phyloP scores from a whole-genome alignment of 148 eudicot genomes.

The Rhododendron griersonianum region DNA sequence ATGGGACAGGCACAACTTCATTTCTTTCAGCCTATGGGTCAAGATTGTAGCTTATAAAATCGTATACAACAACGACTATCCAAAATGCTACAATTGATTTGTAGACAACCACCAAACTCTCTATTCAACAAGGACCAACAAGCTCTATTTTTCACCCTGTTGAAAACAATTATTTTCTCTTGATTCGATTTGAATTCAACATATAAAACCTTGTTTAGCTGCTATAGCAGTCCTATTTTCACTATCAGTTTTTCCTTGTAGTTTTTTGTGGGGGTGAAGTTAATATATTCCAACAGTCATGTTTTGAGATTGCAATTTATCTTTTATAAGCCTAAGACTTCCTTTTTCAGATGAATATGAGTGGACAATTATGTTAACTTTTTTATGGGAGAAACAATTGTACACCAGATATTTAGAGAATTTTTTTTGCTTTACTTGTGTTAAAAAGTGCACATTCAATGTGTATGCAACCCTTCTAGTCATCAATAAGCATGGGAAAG shows the following conservation, averaged over 20 bases:
- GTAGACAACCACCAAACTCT: background rate
- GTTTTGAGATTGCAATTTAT: background rate
- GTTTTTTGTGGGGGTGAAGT: background rate
- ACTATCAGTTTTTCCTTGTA: background rate
- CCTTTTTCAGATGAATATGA: background rate
- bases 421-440: no score
- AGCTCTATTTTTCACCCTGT: background rate
- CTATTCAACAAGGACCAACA: background rate
- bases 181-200: background rate
- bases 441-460: background rate
- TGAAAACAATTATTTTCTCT: background rate
- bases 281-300: background rate
- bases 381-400: background rate
- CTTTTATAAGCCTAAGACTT: background rate
- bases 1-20: no score
- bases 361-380: background rate
- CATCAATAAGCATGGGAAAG: background rate
- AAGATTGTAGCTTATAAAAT: background rate
- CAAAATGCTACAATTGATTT: background rate
- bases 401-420: background rate
- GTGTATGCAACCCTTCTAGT: background rate
- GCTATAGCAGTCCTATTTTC: background rate
- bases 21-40: background rate
- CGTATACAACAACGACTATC: background rate
- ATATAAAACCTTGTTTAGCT: background rate